Evolutionary conservation across 441 rosid species (phyloP).

Genomic region (Arabidopsis hybrid): DNA sequence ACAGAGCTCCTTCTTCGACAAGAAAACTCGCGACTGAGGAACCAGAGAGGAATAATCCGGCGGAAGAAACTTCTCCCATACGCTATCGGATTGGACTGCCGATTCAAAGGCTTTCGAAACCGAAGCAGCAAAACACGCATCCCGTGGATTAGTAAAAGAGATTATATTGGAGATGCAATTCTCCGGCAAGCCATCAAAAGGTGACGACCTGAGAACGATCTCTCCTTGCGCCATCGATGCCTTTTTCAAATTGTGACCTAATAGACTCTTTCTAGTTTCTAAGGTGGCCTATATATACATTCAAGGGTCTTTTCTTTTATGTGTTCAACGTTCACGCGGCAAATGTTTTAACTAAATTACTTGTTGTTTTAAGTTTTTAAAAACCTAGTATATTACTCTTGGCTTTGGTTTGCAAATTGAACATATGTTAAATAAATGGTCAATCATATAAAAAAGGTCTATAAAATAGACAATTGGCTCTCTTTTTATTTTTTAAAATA

Average conservation of each 20-base stretch:
- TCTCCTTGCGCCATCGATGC: background rate
- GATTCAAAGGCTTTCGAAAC: constrained; percentile 55
- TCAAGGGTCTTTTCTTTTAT: no score
- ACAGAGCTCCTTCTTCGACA: constrained; percentile 41
- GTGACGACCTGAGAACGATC: background rate
- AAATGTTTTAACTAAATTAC: no score
- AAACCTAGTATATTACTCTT: no score
- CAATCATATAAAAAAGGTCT: no score
- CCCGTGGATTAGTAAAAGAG: constrained; percentile 49
- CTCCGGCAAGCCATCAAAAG: background rate
- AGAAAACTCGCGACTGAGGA: constrained; percentile 27
- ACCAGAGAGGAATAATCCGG: constrained; percentile 43
- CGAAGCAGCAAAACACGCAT: constrained; percentile 49
- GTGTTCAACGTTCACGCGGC: no score
- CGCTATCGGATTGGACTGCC: constrained; percentile 56
- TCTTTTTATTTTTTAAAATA: no score
- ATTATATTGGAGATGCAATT: constrained; percentile 16
- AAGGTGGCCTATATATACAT: no score
- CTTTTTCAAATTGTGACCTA: no score
- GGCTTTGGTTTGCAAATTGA: no score
- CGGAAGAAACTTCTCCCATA: constrained; percentile 72
- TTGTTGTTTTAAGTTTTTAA: no score
- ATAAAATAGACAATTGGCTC: no score
- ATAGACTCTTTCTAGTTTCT: background rate
- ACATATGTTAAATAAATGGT: no score